Evolutionary conservation across 352 stramenopile species (phyloP).

Genomic region (Globisporangium viniferum): DNA sequence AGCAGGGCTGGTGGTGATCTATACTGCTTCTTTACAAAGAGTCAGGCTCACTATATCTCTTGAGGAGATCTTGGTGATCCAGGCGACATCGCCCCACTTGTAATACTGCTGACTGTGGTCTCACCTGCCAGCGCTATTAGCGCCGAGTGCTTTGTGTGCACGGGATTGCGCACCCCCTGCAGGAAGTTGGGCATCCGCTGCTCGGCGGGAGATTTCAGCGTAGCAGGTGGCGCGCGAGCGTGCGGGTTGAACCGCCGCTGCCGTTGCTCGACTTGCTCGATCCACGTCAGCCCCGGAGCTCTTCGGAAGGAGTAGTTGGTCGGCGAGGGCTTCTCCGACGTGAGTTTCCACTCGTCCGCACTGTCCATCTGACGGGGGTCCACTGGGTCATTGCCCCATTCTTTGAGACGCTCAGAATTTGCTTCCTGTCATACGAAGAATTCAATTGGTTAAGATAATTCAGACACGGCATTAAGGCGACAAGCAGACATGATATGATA

Average conservation of each 20-base stretch:
- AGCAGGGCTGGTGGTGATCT: too few relatives aligned
- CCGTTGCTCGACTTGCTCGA: conserved; percentile 60
- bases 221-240: conserved; percentile 16
- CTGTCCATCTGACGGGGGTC: conserved; percentile 52
- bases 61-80: too few relatives aligned
- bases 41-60: too few relatives aligned
- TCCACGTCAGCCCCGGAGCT: conserved; percentile 51
- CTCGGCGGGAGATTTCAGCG: conserved; percentile 19
- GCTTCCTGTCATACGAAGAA: conserved; percentile 15
- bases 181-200: conserved; percentile 47
- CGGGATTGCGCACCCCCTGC: conserved; percentile 38
- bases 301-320: conserved; percentile 59
- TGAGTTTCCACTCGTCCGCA: conserved; percentile 57
- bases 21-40: too few relatives aligned
- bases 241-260: conserved; percentile 39
- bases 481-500: background rate
- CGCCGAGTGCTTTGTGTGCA: conserved; percentile 26
- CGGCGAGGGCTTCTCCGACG: conserved; percentile 55
- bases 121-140: conserved; percentile 3
- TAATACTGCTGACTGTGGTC: background rate
- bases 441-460: too few relatives aligned
- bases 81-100: too few relatives aligned
- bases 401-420: conserved; percentile 32
- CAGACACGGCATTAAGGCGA: too few relatives aligned
- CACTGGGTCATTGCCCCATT: conserved; percentile 35